Base-by-base conservation (phyloP, 2,329 filamentous ascomycete genomes). In the Fusarium sp. region DNA sequence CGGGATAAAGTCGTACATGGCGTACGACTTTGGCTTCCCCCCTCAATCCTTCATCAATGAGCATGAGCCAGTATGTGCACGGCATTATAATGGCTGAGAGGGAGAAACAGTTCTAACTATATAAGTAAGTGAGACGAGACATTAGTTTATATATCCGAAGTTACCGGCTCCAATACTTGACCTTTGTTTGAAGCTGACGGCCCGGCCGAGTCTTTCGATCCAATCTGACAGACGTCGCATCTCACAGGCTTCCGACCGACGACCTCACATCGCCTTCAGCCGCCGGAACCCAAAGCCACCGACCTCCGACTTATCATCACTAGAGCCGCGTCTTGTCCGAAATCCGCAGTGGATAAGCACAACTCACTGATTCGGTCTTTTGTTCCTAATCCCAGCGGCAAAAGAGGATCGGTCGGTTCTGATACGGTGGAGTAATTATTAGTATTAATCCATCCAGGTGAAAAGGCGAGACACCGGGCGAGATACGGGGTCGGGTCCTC, bases 381-480 rank as follows among this genome's bases (percentile, higher is more conserved):
- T 56, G 29, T 31, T 51, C 68, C 41, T 54, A 41, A 56, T 41
- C n/a, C 42, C 42, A 45, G 46, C 56, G 55, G 68, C 55, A 60
- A 66, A 48, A 67, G 46, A 72, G 45, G 69, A 52, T 46, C 52
- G 59, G 44, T 44, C 51, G 58, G 45, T 51, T 57, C 66, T 55
- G 38, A 48, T 37, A 38, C 25, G n/a, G 69, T 58, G 69, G 60
- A 69, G 64, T 45, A 51, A 11, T 25, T 4, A 21, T 9, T 29
- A 48, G 18, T 29, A 7, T 23, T 23, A 33, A 37, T 38, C 63
- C 48, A 62, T 68, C 42, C 18, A 63, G 64, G 44, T 69, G 27
- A 51, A 69, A 69, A 58, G 57, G 38, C 56, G 65, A 70, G 66
- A 70, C 60, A 66, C 66, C 55, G 66, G 70, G 65, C 55, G 25